Evolutionary conservation across 2,329 filamentous ascomycete species (phyloP).

Genomic region (Bimuria novae-zelandiae): DNA sequence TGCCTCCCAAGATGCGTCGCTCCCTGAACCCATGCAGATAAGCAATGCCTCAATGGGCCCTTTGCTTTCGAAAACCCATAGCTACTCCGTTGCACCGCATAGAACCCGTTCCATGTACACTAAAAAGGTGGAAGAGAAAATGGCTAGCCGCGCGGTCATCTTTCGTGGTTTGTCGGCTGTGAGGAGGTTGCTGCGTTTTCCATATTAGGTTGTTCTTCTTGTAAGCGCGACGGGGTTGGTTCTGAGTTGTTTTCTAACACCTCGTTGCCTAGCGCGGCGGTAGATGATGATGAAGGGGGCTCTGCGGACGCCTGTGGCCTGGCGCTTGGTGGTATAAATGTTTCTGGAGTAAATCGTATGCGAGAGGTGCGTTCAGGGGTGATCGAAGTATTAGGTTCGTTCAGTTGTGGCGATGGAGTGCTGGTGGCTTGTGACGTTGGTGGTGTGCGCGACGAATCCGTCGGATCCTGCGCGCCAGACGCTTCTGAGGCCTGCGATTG

Average conservation of each 20-base stretch:
- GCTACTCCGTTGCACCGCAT: constrained; percentile 10
- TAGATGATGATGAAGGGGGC: constrained; percentile 1
- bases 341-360: constrained; percentile 32
- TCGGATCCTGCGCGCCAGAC: constrained; percentile 21
- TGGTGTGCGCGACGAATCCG: constrained; percentile 22
- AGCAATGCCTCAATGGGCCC: constrained; percentile 5
- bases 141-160: constrained; percentile 20
- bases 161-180: constrained; percentile 36
- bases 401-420: constrained; percentile 19
- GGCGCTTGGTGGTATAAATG: constrained; percentile 16
- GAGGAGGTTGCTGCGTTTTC: constrained; percentile 5
- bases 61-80: not conserved
- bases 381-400: constrained; percentile 8
- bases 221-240: not conserved
- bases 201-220: constrained; percentile 3
- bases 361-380: constrained; percentile 20
- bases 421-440: constrained; percentile 7
- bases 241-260: constrained; percentile 6
- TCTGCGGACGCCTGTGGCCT: constrained; percentile 13
- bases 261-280: constrained; percentile 23
- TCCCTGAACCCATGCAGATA: constrained; percentile 34
- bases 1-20: constrained; percentile 19
- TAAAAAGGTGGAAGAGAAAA: not conserved
- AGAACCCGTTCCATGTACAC: constrained; percentile 28
- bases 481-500: constrained; percentile 22